phyloP scores from a whole-genome alignment of 2,329 filamentous ascomycete genomes.

The Aureobasidium sp. region DNA sequence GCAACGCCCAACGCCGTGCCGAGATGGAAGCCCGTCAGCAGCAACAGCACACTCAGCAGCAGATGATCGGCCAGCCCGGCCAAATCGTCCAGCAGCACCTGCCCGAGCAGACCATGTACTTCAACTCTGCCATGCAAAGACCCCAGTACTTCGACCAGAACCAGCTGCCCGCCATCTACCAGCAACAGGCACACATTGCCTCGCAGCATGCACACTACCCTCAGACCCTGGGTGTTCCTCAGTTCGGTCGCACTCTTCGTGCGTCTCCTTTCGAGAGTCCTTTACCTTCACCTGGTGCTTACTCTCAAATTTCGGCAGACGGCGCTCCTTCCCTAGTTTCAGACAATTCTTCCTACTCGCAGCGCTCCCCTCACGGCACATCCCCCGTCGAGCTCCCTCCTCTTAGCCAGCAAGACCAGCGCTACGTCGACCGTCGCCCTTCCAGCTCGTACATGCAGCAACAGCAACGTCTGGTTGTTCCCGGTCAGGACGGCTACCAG shows the following conservation, averaged over 20 bases:
- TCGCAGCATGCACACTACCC: constrained; percentile 18
- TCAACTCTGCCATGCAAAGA: constrained; percentile 17
- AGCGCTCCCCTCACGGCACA: constrained; percentile 39
- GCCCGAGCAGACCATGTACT: constrained; percentile 20
- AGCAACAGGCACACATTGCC: constrained; percentile 18
- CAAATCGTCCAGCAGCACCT: constrained; percentile 22
- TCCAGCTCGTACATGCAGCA: constrained; percentile 20
- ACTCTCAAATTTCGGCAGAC: constrained; percentile 56
- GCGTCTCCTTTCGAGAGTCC: constrained; percentile 44
- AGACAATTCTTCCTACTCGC: constrained; percentile 48
- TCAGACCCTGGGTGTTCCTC: constrained; percentile 29
- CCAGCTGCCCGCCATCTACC: constrained; percentile 18
- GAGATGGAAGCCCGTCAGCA: constrained; percentile 27
- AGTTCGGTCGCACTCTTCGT: constrained; percentile 25
- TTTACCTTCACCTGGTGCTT: constrained; percentile 56
- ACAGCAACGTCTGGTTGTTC: constrained; percentile 26
- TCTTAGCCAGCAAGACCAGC: constrained; percentile 23
- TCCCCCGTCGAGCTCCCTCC: constrained; percentile 41
- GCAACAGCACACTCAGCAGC: constrained; percentile 20
- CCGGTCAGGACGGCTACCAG: constrained; percentile 25
- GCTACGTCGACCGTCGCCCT: constrained; percentile 23
- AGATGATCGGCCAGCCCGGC: constrained; percentile 18
- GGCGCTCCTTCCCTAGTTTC: constrained; percentile 63
- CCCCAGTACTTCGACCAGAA: constrained; percentile 20
- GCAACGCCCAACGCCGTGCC: constrained; percentile 30